Evolutionary conservation across 192 early-diverging fungal species (phyloP), one percentile per base, ranked within the genome.

Genomic region (Rhizoclosmatium globosum): DNA sequence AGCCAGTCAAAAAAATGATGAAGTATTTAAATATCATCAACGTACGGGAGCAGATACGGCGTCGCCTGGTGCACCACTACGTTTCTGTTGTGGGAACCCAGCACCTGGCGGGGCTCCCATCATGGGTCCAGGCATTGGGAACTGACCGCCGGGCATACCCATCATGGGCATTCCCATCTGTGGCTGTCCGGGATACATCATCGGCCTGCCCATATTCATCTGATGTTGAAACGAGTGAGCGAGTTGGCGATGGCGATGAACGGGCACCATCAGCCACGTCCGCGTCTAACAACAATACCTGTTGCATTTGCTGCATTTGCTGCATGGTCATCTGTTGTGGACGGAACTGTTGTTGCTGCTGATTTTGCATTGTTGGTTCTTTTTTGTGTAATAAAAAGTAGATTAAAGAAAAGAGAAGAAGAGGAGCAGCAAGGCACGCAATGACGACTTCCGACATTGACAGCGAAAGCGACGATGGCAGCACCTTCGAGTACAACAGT

Each of bases 301-400:
- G 53, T 43, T 74, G 72, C 72, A 74, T 74, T 58, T 74, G 72
- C 72, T 59, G 58, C 61, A 74, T 74, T 43, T 74, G 72, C 59
- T 74, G 72, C 61, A 43, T 4, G 7, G 56, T 59, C 58, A 74
- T 4, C 66, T 68, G 66, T 1, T 43, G 66, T 9, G 66, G 42
- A 6, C 50, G 17, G 11, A 53, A 53, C 50, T 53, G 50, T 17
- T 53, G 50, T 53, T 53, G 50, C 0, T 53, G 6, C 50, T 53
- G 50, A 31, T 31, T 31, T 31, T 31, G 31, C 31, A 31, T 31
- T 31, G 31, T 31, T 31, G 31, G 31, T 31, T 31, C 31, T 31
- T 31, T 31, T 31, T 31, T 31, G 0, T 31, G n/a, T 31, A 31
- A 31, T 0, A 0, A 31, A 31, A 31, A 31, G 31, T 0, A 31